Base-by-base conservation (phyloP, 2,329 filamentous ascomycete species). In the Penicillium sp. region DNA sequence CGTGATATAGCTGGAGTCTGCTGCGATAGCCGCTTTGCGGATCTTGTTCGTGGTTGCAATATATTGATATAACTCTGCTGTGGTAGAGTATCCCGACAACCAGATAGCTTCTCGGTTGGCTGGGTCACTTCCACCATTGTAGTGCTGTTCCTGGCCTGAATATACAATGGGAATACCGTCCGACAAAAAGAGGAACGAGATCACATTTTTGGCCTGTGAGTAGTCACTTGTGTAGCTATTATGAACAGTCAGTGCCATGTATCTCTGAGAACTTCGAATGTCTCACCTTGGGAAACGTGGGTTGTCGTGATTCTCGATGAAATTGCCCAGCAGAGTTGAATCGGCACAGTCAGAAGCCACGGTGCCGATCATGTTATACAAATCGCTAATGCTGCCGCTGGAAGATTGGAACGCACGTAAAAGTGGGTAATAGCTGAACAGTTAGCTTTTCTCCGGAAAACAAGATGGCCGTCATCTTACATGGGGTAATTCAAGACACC, bases 71-170 rank as follows among this genome's bases (percentile, higher is more conserved):
- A 86, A 71, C 27, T 80, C 76, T 8, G 77, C 63, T 5, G 72
- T 62, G 1, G 75, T 81, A 59, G 76, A 66, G 70, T 81, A 87
- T 7, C 72, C 73, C 12, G 80, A 82, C 12, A 79, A 70, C 85
- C 85, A 87, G 42, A 83, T 75, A 8, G 84, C 82, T 66, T 86
- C 83, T n/a, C 84, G 82, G 44, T 78, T 79, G 0, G 77, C 76
- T 5, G 83, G 83, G 53, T 73, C 73, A 38, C 70, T 76, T n/a
- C 78, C 81, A 23, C 82, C 82, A 2, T 74, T 70, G 66, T 82
- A 87, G 56, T 82, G 83, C 67, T 89, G 86, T 70, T 89, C 87
- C 57, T 86, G 84, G n/a, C 86, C 87, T 55, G 87, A 81, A 71
- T 89, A 89, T 51, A 89, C 67, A 49, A 88, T 85, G 2, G 86